Percentiles rank a stretch among this genome's conserved stretches.
These are phyloP conservation scores for Septoria linicola DNA, from an alignment of 2,329 filamentous ascomycete species.

Conservation along the genomic window DNA sequence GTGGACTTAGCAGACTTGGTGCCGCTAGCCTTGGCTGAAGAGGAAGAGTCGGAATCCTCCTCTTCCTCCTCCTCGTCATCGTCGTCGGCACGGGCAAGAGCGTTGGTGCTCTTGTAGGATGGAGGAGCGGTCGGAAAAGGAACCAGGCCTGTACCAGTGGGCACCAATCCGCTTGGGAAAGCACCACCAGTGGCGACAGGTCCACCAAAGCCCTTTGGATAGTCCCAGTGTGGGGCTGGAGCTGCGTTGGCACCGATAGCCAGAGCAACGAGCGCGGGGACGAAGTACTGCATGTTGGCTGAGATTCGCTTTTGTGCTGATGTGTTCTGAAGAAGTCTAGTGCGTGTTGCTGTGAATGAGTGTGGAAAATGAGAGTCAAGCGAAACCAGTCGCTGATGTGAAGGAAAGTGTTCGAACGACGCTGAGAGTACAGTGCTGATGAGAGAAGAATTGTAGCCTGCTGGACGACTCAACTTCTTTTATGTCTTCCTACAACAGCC, in stretches of 20 bases:
- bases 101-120: not conserved
- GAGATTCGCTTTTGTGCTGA: slow-evolving; percentile 5
- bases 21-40: not conserved
- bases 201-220: slow-evolving; percentile 7
- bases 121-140: slow-evolving; percentile 12
- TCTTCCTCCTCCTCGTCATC: slow-evolving; percentile 19
- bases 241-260: slow-evolving; percentile 20
- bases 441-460: not conserved
- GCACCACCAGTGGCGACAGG: not conserved
- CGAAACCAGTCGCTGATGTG: slow-evolving; percentile 21
- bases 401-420: slow-evolving; percentile 8
- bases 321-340: not conserved
- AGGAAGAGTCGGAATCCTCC: slow-evolving; percentile 12
- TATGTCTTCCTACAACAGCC: not conserved
- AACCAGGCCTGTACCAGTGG: slow-evolving; percentile 13
- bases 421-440: not conserved
- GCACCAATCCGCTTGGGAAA: slow-evolving; percentile 6
- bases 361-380: slow-evolving; percentile 13
- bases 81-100: not conserved
- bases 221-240: slow-evolving; percentile 18
- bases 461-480: not conserved
- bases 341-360: not conserved
- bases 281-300: slow-evolving; percentile 21
- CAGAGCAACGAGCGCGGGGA: slow-evolving; percentile 20
- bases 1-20: not conserved